A percentile compares a stretch with the other conserved stretches of the same genome.
Evolutionary conservation across 331 rosid species (phyloP).

Genomic region (Saraca asoca): DNA sequence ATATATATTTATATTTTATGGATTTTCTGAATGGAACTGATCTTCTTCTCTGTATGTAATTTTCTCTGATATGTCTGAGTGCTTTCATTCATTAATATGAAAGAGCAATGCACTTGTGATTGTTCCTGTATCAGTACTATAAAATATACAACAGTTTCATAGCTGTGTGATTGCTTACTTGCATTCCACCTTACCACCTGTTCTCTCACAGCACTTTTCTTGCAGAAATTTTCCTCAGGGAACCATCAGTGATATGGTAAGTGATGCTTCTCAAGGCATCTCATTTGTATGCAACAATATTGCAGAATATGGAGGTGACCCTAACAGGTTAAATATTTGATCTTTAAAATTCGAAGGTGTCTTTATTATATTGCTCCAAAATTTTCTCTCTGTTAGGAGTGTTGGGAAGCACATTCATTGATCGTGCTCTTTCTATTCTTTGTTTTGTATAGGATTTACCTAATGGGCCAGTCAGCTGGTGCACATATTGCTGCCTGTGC

Average conservation of each 20-base stretch:
- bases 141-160: background rate
- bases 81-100: too few species aligned
- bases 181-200: constrained; percentile 18
- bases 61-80: too few species aligned
- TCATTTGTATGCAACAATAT: constrained; percentile 85
- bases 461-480: constrained; percentile 99
- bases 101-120: too few species aligned
- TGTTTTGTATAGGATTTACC: constrained; percentile 58
- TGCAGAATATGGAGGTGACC: constrained; percentile 92
- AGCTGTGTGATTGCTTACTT: background rate
- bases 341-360: constrained; percentile 13
- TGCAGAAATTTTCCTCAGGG: constrained; percentile 97
- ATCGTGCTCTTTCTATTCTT: constrained; percentile 26
- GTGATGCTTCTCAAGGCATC: constrained; percentile 89
- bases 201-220: constrained; percentile 37
- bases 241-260: constrained; percentile 84
- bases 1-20: too few species aligned
- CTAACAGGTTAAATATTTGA: constrained; percentile 58
- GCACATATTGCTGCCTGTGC: constrained; percentile 96
- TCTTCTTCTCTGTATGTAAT: too few species aligned
- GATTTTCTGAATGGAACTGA: too few species aligned
- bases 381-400: constrained; percentile 17
- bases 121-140: too few species aligned
- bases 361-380: constrained; percentile 3
- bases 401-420: constrained; percentile 16